Evolutionary conservation across 75 land plant genomes (phyloP).

Genomic region (Adiantum capillusveneris): DNA sequence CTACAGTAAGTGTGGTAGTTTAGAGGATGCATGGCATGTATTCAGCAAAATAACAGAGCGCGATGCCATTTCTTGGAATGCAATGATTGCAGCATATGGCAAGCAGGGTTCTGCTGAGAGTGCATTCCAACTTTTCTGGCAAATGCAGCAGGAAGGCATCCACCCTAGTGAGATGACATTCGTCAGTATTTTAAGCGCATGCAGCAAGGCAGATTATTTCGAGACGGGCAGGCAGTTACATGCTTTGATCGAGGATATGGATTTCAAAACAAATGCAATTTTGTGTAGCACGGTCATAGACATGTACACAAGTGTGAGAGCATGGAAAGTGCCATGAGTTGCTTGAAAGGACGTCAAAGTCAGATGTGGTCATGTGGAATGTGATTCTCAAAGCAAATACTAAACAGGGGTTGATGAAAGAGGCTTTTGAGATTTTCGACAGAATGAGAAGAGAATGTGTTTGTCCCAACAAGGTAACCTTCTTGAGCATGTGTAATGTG

Average conservation of each 20-base stretch:
- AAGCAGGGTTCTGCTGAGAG: constrained; percentile 3
- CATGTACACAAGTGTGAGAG: neutral
- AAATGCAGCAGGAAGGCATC: constrained; percentile 16
- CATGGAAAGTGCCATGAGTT: too few relatives aligned
- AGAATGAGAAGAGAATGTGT: constrained; percentile 3
- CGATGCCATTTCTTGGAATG: constrained; percentile 26
- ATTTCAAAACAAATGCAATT: too few relatives aligned
- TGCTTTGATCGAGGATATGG: too few relatives aligned
- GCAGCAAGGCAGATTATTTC: too few relatives aligned
- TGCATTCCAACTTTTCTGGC: constrained; percentile 11
- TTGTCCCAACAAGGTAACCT: neutral
- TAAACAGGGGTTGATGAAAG: neutral
- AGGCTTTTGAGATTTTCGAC: constrained; percentile 3
- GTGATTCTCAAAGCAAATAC: constrained; percentile 4
- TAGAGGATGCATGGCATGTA: neutral
- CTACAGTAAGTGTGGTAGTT: too few relatives aligned
- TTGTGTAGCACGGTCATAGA: neutral
- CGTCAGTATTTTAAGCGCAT: neutral
- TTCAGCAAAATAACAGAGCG: constrained; percentile 12
- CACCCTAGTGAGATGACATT: constrained; percentile 24
- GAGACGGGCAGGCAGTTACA: too few relatives aligned
- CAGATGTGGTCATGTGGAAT: neutral
- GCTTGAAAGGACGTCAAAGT: neutral
- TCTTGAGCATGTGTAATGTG: constrained; percentile 6
- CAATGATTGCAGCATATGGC: constrained; percentile 20